Evolutionary conservation across 805 yeast species (phyloP).

Genomic region (Yamadazyma tumulicola): DNA sequence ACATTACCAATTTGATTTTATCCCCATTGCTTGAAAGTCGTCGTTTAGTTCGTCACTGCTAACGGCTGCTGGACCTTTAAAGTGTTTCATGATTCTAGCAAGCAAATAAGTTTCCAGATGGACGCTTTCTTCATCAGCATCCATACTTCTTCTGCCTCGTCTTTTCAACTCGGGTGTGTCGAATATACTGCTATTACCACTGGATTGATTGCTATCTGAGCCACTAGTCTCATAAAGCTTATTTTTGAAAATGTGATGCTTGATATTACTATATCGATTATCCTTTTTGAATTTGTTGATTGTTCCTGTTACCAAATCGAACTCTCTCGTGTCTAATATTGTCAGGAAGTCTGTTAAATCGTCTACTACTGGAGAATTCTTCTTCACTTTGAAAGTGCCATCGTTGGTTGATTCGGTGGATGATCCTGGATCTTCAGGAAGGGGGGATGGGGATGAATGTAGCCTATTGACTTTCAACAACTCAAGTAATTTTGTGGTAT

Average conservation of each 20-base stretch:
- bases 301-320: conserved; percentile 38
- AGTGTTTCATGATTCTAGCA: conserved; percentile 43
- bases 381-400: background rate
- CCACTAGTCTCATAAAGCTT: conserved; percentile 43
- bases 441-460: conserved; percentile 1
- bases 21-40: conserved; percentile 37
- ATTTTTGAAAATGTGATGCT: conserved; percentile 40
- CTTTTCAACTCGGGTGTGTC: conserved; percentile 19
- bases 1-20: conserved; percentile 33
- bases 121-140: conserved; percentile 15
- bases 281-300: conserved; percentile 19
- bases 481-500: conserved; percentile 4
- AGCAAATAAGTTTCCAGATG: conserved; percentile 35
- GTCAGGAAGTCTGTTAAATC: conserved; percentile 41
- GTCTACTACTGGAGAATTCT: conserved; percentile 1
- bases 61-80: conserved; percentile 36
- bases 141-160: conserved; percentile 27
- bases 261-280: conserved; percentile 18
- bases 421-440: conserved; percentile 1
- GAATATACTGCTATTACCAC: conserved; percentile 15
- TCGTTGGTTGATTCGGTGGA: background rate
- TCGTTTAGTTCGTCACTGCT: conserved; percentile 28
- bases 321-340: conserved; percentile 33
- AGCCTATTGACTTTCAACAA: conserved; percentile 8
- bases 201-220: conserved; percentile 36